A percentile compares a stretch with the other conserved stretches of the same genome.
Evolutionary conservation across 106 monocot species (phyloP).

Genomic region (Ottelia alismoides): DNA sequence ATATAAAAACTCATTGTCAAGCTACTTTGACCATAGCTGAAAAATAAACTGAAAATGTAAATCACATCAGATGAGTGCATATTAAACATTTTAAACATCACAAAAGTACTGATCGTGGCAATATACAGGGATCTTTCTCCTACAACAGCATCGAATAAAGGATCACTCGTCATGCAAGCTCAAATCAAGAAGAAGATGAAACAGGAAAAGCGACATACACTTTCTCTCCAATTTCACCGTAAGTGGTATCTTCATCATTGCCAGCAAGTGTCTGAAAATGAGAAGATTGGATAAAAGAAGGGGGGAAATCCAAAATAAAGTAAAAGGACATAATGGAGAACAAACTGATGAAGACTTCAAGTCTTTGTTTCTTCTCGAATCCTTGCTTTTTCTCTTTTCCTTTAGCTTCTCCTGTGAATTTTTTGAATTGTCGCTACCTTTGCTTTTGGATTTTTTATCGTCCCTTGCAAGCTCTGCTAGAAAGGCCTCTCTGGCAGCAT

Average conservation of each 20-base stretch:
- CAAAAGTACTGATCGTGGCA: not conserved
- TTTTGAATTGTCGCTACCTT: no score
- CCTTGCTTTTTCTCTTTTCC: slow-evolving; percentile 80
- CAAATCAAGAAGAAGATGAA: not conserved
- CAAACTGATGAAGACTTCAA: slow-evolving; percentile 28
- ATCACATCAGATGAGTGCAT: no score
- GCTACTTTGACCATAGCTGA: no score
- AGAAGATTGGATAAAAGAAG: not conserved
- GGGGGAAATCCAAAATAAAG: slow-evolving; percentile 4
- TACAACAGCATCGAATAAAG: no score
- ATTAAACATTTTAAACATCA: no score
- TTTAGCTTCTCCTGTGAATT: slow-evolving; percentile 57
- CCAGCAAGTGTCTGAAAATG: slow-evolving; percentile 32
- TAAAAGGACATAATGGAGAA: not conserved
- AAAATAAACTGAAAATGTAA: no score
- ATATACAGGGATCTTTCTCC: not conserved
- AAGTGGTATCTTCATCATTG: slow-evolving; percentile 16
- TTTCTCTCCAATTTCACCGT: slow-evolving; percentile 34
- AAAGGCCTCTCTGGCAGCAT: slow-evolving; percentile 88
- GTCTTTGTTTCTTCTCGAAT: slow-evolving; percentile 58
- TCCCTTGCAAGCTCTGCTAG: slow-evolving; percentile 75
- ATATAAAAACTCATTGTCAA: no score
- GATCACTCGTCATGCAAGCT: no score
- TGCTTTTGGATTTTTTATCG: slow-evolving; percentile 63
- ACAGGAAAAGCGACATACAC: slow-evolving; percentile 29